Percentiles rank a stretch among this genome's conserved stretches.
Conservation (phyloP, 1,139 yeast genomes). For the Eremothecium cymbalariae region DNA sequence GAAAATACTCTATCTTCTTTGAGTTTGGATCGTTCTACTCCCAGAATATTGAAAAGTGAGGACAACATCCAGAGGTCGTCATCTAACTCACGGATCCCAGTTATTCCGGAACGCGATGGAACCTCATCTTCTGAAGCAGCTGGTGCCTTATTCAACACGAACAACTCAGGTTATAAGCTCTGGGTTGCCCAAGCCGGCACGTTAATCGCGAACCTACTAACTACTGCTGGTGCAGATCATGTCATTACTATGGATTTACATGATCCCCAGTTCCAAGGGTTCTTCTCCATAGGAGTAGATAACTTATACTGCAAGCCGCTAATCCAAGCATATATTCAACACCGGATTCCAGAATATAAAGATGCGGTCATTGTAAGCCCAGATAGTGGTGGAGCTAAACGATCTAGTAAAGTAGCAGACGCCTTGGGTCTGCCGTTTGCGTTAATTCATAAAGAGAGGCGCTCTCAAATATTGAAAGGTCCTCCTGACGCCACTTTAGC, state of each 20-base stretch:
- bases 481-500: constrained; percentile 30
- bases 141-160: constrained; percentile 29
- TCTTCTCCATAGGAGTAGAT: constrained; percentile 87
- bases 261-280: constrained; percentile 92
- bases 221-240: constrained; percentile 94
- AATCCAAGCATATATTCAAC: constrained; percentile 68
- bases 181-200: constrained; percentile 98
- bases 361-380: constrained; percentile 88
- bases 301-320: constrained; percentile 81
- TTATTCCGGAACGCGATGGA: constrained; percentile 21
- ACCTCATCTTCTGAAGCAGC: constrained; percentile 18
- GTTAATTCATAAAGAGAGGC: constrained; percentile 87
- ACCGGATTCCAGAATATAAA: constrained; percentile 62
- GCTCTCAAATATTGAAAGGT: constrained; percentile 40
- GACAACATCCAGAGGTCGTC: constrained; percentile 15
- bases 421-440: constrained; percentile 85
- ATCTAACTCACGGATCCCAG: constrained; percentile 30
- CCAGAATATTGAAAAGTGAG: constrained; percentile 1
- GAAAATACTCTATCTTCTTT: constrained; percentile 9
- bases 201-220: constrained; percentile 75
- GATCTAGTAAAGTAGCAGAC: constrained; percentile 93
- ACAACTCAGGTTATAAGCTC: constrained; percentile 68
- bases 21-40: constrained; percentile 11
- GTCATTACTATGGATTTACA: constrained; percentile 96
- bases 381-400: constrained; percentile 95